Evolutionary conservation across 2,329 filamentous ascomycete genomes (phyloP).

Genomic region (Aspergillus floridensis): DNA sequence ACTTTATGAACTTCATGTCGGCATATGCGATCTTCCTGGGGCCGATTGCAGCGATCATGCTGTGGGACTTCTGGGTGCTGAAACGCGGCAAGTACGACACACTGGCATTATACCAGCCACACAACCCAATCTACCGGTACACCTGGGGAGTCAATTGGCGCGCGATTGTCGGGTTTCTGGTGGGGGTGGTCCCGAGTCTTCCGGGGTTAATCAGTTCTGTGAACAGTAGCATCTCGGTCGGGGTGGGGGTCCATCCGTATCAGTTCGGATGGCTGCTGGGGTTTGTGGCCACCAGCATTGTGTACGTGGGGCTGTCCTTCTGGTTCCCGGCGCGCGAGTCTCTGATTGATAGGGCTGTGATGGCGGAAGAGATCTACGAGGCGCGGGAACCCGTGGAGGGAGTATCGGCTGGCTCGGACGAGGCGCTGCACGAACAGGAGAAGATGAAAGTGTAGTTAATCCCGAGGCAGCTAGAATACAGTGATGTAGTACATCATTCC

Average conservation of each 20-base stretch:
- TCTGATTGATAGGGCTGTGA: constrained; percentile 41
- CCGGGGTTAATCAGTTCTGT: constrained; percentile 54
- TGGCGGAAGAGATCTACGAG: constrained; percentile 40
- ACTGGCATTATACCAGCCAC: constrained; percentile 52
- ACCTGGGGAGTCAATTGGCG: constrained; percentile 57
- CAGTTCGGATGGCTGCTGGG: constrained; percentile 66
- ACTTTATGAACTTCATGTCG: constrained; percentile 64
- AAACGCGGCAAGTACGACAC: constrained; percentile 50
- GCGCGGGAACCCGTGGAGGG: constrained; percentile 15
- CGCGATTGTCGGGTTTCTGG: constrained; percentile 56
- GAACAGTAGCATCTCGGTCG: constrained; percentile 36
- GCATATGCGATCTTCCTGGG: constrained; percentile 65
- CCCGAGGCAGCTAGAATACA: too few species aligned
- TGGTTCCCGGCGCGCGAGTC: constrained; percentile 52
- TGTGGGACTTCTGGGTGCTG: constrained; percentile 60
- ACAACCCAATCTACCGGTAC: constrained; percentile 52
- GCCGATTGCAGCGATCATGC: constrained; percentile 61
- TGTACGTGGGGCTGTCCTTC: constrained; percentile 54
- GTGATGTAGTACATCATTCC: too few species aligned
- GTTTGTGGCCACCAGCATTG: constrained; percentile 54
- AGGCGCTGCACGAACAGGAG: constrained; percentile 1
- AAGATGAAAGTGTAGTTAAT: constrained; percentile 12
- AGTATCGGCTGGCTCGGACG: constrained; percentile 5
- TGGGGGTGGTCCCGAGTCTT: constrained; percentile 56
- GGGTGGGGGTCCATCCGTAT: constrained; percentile 57